These are phyloP conservation scores for Mucor ambiguus DNA, from an alignment of 371 early-diverging fungal genomes.

Conservation along the genomic window DNA sequence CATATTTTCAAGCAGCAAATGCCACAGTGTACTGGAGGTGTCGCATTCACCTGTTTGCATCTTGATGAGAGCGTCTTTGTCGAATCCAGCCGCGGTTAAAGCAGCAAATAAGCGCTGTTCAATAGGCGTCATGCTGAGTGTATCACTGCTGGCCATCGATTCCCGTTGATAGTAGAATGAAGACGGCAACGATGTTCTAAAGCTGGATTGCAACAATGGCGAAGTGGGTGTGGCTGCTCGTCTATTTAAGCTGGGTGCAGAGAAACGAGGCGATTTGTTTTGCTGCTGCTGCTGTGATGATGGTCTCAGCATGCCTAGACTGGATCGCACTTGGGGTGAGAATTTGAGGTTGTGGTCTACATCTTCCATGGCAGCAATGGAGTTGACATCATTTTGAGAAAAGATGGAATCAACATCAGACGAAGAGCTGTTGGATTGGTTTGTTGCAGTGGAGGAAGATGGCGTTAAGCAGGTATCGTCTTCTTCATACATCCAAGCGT, in stretches of 20 bases:
- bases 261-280: conserved; percentile 36
- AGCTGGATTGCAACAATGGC: conserved; percentile 13
- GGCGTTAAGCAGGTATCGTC: conserved; percentile 27
- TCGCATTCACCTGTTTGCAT: conserved; percentile 71
- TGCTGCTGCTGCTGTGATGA: conserved; percentile 7
- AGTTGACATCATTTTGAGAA: conserved; percentile 16
- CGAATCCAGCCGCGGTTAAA: conserved; percentile 66
- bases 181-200: conserved; percentile 23
- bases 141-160: conserved; percentile 29
- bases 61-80: conserved; percentile 60
- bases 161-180: conserved; percentile 3
- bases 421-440: conserved; percentile 13
- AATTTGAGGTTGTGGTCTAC: conserved; percentile 15
- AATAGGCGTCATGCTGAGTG: conserved; percentile 36
- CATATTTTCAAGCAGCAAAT: conserved; percentile 60
- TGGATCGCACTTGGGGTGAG: conserved; percentile 33
- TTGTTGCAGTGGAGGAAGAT: conserved; percentile 34
- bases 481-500: conserved; percentile 63
- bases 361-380: conserved; percentile 5
- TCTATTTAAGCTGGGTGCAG: conserved; percentile 35
- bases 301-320: conserved; percentile 25
- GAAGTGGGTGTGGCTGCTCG: conserved; percentile 17
- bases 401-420: conserved; percentile 37
- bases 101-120: conserved; percentile 55
- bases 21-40: conserved; percentile 73